Evolutionary conservation across 805 yeast species (phyloP).

Genomic region (Lachancea sp.): DNA sequence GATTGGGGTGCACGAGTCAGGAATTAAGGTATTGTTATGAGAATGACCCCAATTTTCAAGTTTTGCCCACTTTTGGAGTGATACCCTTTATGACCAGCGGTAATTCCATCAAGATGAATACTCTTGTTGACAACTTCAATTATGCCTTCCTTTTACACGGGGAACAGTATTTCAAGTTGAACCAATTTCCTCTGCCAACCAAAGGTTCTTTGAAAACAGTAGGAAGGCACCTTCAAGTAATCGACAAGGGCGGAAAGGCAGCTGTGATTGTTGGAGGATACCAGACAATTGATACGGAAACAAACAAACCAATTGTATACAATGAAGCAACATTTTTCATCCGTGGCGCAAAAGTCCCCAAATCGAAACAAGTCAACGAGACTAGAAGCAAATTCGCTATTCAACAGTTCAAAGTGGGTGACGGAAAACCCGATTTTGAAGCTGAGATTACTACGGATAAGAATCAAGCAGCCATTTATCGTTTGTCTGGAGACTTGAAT

Average conservation of each 20-base stretch:
- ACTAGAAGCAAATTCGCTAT: conserved; percentile 56
- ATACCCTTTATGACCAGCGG: conserved; percentile 72
- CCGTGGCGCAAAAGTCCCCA: conserved; percentile 57
- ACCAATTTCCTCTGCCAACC: conserved; percentile 72
- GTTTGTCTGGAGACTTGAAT: conserved; percentile 89
- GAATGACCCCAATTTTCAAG: conserved; percentile 69
- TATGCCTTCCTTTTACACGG: conserved; percentile 90
- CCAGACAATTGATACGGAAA: conserved; percentile 56
- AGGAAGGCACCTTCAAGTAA: conserved; percentile 61
- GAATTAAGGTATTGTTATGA: conserved; percentile 81
- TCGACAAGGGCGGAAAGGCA: conserved; percentile 84
- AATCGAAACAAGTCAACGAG: conserved; percentile 42
- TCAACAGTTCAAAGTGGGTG: conserved; percentile 56
- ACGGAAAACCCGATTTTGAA: conserved; percentile 59
- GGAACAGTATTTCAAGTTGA: conserved; percentile 81
- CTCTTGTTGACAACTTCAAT: conserved; percentile 71
- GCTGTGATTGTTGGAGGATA: conserved; percentile 66
- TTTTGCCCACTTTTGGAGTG: conserved; percentile 84
- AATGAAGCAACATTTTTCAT: conserved; percentile 82
- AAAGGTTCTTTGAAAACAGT: conserved; percentile 56
- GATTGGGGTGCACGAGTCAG: conserved; percentile 74
- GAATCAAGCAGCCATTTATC: conserved; percentile 83
- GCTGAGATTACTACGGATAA: conserved; percentile 48
- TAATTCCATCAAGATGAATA: conserved; percentile 49
- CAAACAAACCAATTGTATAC: conserved; percentile 66